A percentile compares a stretch with the other conserved stretches of the same genome.
These are phyloP conservation scores for Aspergillus spinulosporus DNA, from an alignment of 2,329 filamentous ascomycete genomes.

Conservation along the genomic window DNA sequence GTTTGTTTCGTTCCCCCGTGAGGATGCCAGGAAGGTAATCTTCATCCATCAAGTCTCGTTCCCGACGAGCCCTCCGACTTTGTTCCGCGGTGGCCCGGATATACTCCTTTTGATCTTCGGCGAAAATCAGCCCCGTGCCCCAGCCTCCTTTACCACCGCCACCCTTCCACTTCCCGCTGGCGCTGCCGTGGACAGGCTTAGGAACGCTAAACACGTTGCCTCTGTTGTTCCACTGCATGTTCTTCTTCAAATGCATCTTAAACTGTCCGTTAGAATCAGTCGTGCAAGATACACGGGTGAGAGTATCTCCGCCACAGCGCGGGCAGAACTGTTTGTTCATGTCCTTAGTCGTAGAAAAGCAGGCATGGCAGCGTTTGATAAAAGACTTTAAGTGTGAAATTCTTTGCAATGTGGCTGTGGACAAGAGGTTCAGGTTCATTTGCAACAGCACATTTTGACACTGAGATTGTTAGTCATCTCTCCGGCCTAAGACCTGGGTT, in stretches of 20 bases:
- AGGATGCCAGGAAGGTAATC: conserved; percentile 86
- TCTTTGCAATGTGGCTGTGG: conserved; percentile 69
- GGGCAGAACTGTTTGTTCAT: conserved; percentile 91
- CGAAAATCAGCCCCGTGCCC: conserved; percentile 78
- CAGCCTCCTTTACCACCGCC: conserved; percentile 81
- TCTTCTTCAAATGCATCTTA: conserved; percentile 82
- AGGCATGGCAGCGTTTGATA: conserved; percentile 89
- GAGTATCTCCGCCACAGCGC: conserved; percentile 80
- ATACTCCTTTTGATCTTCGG: conserved; percentile 97
- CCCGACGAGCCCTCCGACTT: conserved; percentile 59
- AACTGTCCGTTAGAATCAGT: conserved; percentile 80
- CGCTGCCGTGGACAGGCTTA: conserved; percentile 77
- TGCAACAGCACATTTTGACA: conserved; percentile 87
- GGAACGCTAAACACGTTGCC: conserved; percentile 92
- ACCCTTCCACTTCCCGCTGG: conserved; percentile 71
- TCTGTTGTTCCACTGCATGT: conserved; percentile 93
- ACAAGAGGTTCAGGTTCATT: conserved; percentile 89
- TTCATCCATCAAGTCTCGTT: conserved; percentile 88
- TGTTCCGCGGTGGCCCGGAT: conserved; percentile 62
- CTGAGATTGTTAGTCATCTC: conserved; percentile 20
- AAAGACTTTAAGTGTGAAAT: conserved; percentile 85
- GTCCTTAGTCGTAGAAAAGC: conserved; percentile 81
- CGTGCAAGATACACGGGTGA: conserved; percentile 81
- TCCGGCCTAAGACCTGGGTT: too few species aligned
- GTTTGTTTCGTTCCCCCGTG: conserved; percentile 70